Evolutionary conservation across 768 basidiomycete genomes (phyloP), one percentile per base, ranked within the genome.

Genomic region (Tylopilus rubrobrunneus): DNA sequence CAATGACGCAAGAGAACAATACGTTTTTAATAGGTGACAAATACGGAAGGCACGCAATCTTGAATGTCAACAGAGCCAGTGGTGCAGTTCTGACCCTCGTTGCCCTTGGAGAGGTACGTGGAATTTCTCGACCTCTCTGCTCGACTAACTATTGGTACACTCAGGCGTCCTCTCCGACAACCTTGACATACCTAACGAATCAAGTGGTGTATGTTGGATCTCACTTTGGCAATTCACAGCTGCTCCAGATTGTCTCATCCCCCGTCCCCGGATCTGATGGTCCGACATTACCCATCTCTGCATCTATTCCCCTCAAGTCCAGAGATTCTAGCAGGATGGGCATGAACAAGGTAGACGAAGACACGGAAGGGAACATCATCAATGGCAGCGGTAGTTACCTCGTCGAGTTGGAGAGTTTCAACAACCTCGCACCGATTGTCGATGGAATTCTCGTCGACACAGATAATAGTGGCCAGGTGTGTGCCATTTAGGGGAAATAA

Each of bases 341-440:
- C 10, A 78, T 76, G 55, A 74, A 72, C 21, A 64, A 25, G 41
- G 19, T 31, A n/a, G 55, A 53, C 17, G 65, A 61, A 17, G 58
- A 69, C 41, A 64, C 58, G 2, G 64, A 73, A 3, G 84, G 84
- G 11, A 65, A 66, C 41, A 71, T 89, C 25, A 69, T 87, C 21
- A 71, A 73, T 25, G 76, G 76, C 7, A 70, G 72, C 31, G 86
- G 86, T 3, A 78, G 75, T 14, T 84, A 78, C 63, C 48, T 95
- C 7, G 74, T 78, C 21, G 78, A 87, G 9, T 57, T 92, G 21
- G 79, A 87, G 33, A 76, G 73, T 8, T 89, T 78, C 67, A 81
- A 80, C 55, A 94, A 92, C 60, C 78, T 96, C 57, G 90, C 87
- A 0, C 94, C 93, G 0, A 89, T 95, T 42, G 64, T 84, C 53